These are phyloP conservation scores for Lodderomyces margitis DNA, from an alignment of 1,139 yeast species.

Conservation along the genomic window DNA sequence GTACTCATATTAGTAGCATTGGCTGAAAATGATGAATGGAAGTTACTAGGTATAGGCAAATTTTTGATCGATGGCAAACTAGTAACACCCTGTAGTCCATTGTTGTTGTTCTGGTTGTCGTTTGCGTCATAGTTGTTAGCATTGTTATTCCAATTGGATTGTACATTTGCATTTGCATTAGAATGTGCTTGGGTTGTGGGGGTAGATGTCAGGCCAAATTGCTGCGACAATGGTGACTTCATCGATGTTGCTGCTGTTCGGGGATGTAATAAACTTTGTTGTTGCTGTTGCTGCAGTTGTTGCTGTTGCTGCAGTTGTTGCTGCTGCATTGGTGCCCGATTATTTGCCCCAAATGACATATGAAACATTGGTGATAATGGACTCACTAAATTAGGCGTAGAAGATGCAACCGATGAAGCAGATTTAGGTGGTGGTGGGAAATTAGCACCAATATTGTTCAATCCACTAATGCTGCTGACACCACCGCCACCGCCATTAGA, in stretches of 20 bases:
- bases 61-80: constrained; percentile 12
- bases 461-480: background rate
- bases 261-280: background rate
- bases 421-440: constrained; percentile 13
- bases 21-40: background rate
- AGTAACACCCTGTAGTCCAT: no score
- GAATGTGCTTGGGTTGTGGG: constrained; percentile 3
- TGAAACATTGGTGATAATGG: constrained; percentile 45
- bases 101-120: constrained; percentile 1
- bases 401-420: constrained; percentile 20
- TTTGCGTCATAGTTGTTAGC: background rate
- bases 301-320: constrained; percentile 3
- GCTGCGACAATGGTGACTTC: background rate
- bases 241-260: background rate
- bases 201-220: background rate
- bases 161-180: background rate
- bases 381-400: constrained; percentile 35
- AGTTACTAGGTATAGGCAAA: constrained; percentile 7
- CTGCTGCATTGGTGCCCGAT: background rate
- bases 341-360: constrained; percentile 33
- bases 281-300: constrained; percentile 1
- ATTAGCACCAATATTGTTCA: background rate
- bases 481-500: background rate
- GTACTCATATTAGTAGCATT: background rate
- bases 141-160: background rate